Conservation (phyloP, 306 rosid species). For the Geum urbanum region DNA sequence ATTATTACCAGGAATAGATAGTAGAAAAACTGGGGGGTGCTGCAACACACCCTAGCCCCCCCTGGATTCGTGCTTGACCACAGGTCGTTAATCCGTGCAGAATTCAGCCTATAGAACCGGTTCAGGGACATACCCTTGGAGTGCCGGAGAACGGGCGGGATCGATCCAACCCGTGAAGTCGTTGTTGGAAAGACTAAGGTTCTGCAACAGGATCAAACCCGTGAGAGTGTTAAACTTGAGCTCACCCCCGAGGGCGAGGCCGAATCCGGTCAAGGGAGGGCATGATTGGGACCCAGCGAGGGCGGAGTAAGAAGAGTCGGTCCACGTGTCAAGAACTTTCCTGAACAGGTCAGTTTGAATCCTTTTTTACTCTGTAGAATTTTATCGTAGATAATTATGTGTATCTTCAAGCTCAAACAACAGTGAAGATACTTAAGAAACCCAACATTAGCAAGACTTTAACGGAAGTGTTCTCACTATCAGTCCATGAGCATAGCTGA, state of each 20-base stretch:
- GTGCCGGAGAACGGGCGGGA: conserved; percentile 67
- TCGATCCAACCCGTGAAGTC: conserved; percentile 63
- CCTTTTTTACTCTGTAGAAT: too few species aligned
- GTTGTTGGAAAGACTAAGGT: conserved; percentile 67
- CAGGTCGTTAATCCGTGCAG: conserved; percentile 68
- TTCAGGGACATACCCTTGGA: conserved; percentile 82
- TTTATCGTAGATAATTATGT: too few species aligned
- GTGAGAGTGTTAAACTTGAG: conserved; percentile 70
- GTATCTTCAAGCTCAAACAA: too few species aligned
- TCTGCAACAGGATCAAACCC: conserved; percentile 50
- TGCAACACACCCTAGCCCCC: too few species aligned
- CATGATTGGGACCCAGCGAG: conserved; percentile 25
- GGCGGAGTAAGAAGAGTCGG: neutral
- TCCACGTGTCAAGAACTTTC: conserved; percentile 49
- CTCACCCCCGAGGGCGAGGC: conserved; percentile 56
- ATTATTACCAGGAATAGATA: too few species aligned
- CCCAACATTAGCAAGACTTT: too few species aligned
- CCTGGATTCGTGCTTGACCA: too few species aligned
- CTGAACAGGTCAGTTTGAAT: conserved; percentile 52
- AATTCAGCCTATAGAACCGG: conserved; percentile 79
- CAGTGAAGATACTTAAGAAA: too few species aligned
- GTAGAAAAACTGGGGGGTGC: too few species aligned
- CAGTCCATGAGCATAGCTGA: too few species aligned
- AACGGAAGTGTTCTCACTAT: too few species aligned
- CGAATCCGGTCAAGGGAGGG: conserved; percentile 63